Conservation (phyloP, 768 basidiomycete genomes). For the Rhodosporidiobolus sp. region DNA sequence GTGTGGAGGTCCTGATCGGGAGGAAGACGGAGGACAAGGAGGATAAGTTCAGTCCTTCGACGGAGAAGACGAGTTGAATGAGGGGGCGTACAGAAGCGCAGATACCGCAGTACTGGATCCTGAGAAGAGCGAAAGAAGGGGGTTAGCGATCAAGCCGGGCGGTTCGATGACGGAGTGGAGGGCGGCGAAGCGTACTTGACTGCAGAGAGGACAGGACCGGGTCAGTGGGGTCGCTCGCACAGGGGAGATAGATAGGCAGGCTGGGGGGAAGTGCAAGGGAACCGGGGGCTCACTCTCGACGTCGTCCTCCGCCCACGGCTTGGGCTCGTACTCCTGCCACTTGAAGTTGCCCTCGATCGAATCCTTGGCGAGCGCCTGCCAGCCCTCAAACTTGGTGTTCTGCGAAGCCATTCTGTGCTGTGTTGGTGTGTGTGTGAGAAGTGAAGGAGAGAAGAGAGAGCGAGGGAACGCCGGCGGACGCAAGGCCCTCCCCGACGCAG, state of each 20-base stretch:
- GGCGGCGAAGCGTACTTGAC: neutral
- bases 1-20: constrained; percentile 47
- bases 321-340: constrained; percentile 55
- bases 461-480: too few relatives aligned
- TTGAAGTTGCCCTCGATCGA: constrained; percentile 28
- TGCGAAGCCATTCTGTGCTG: neutral
- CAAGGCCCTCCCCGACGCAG: too few relatives aligned
- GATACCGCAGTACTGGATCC: constrained; percentile 6
- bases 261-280: constrained; percentile 38
- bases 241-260: constrained; percentile 53
- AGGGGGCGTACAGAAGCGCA: neutral
- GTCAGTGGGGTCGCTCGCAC: neutral
- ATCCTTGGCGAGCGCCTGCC: constrained; percentile 18
- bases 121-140: constrained; percentile 44
- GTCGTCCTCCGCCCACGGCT: constrained; percentile 57
- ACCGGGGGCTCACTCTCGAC: constrained; percentile 51
- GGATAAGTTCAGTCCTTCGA: neutral
- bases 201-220: neutral
- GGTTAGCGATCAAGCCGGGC: neutral
- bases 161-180: neutral
- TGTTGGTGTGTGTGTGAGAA: neutral
- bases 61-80: neutral
- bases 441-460: neutral
- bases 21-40: constrained; percentile 8
- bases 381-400: constrained; percentile 30